Evolutionary conservation across 176 grass and related monocot species (phyloP).

Genomic region (Aegilops longissima): DNA sequence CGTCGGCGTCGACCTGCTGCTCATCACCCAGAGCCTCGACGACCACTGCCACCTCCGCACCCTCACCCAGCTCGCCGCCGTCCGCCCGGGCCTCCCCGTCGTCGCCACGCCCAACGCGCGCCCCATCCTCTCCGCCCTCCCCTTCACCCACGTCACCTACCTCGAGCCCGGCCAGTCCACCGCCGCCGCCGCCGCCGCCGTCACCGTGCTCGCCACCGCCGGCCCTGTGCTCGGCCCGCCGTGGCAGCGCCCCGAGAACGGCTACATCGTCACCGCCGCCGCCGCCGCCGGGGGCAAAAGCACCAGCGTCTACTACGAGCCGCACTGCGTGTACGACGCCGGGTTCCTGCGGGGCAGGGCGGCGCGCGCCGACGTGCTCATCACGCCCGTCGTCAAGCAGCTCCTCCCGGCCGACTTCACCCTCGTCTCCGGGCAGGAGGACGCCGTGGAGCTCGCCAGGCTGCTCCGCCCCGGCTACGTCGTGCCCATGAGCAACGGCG

Average conservation of each 20-base stretch:
- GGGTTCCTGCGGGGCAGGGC: constrained; percentile 42
- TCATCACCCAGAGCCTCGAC: constrained; percentile 96
- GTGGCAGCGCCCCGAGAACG: constrained; percentile 93
- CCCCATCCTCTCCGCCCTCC: constrained; percentile 45
- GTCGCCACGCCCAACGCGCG: constrained; percentile 79
- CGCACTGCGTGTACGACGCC: constrained; percentile 74
- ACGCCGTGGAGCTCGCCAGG: constrained; percentile 71
- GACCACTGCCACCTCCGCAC: constrained; percentile 91
- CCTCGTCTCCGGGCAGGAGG: constrained; percentile 91
- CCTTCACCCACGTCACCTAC: constrained; percentile 64
- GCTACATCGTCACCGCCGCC: constrained; percentile 35
- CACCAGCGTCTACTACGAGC: constrained; percentile 70
- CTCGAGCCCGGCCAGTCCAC: constrained; percentile 71
- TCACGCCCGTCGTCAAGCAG: constrained; percentile 88
- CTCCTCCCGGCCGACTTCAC: constrained; percentile 71
- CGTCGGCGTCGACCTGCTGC: constrained; percentile 56
- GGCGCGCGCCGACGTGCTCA: constrained; percentile 60
- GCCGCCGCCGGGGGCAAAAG: background rate
- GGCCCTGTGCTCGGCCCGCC: constrained; percentile 81
- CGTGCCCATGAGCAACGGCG: constrained; percentile 88
- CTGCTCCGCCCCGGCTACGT: constrained; percentile 68
- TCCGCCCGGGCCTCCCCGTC: constrained; percentile 52
- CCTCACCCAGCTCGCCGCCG: constrained; percentile 53
- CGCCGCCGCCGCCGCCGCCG: background rate
- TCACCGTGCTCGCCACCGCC: constrained; percentile 61